Evolutionary conservation across 768 basidiomycete genomes (phyloP).

Genomic region (Termitomyces sp.): DNA sequence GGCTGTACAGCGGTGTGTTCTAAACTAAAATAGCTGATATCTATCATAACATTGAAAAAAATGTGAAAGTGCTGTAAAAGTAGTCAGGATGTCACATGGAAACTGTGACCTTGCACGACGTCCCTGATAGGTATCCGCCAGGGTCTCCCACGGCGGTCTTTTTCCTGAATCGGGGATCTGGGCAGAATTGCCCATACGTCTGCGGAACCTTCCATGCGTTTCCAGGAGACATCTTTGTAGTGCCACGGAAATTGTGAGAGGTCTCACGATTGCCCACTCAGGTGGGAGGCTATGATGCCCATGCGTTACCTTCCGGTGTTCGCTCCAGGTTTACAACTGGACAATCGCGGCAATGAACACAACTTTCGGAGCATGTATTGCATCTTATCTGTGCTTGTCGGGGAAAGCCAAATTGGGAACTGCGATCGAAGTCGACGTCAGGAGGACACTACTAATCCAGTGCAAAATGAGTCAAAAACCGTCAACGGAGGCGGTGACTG

Average conservation of each 20-base stretch:
- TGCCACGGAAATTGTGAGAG: not conserved
- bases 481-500: conserved; percentile 15
- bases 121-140: too few relatives aligned
- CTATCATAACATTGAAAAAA: not conserved
- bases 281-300: not conserved
- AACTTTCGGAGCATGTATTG: not conserved
- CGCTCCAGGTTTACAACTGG: not conserved
- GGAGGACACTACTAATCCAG: conserved; percentile 4
- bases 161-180: too few relatives aligned
- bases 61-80: not conserved
- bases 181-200: not conserved
- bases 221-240: not conserved
- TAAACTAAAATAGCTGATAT: not conserved
- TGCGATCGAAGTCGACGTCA: not conserved
- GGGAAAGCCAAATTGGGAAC: conserved; percentile 3
- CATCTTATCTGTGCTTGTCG: not conserved
- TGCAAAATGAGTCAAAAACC: conserved; percentile 11
- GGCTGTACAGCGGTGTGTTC: not conserved
- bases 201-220: not conserved
- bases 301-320: not conserved
- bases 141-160: too few relatives aligned
- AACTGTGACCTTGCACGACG: not conserved
- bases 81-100: too few relatives aligned
- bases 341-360: not conserved
- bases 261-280: not conserved